A percentile compares a stretch with the other conserved stretches of the same genome.
Evolutionary conservation across 139 green algal genomes (phyloP).

Genomic region (Chlamydomonas schloesseri): DNA sequence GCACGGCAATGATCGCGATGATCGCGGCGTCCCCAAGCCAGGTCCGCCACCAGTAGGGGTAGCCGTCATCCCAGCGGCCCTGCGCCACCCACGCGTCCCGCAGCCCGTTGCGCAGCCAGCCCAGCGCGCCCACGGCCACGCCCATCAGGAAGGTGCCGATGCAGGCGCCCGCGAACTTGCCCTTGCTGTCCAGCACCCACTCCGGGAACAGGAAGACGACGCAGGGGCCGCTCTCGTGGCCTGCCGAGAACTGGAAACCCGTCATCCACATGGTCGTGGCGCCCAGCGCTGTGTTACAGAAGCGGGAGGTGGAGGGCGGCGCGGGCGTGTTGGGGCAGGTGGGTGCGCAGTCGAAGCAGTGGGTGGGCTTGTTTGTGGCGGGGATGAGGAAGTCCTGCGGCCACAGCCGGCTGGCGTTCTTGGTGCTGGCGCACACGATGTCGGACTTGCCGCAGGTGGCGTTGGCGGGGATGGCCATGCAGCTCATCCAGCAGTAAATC

Average conservation of each 20-base stretch:
- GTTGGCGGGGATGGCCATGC: not conserved
- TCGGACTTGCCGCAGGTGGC: conserved; percentile 11
- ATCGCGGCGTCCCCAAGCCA: not conserved
- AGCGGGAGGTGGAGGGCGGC: conserved; percentile 18
- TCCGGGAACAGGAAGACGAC: conserved; percentile 50
- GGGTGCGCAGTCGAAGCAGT: conserved; percentile 44
- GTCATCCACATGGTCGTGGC: conserved; percentile 57
- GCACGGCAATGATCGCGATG: not conserved
- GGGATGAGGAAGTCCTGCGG: conserved; percentile 34
- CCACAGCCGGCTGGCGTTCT: conserved; percentile 30
- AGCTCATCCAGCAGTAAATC: conserved; percentile 51
- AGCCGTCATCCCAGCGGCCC: not conserved
- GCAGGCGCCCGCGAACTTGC: conserved; percentile 53
- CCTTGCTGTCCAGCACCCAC: conserved; percentile 42
- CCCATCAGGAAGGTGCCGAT: conserved; percentile 53
- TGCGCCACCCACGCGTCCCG: not conserved
- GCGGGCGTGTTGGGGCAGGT: not conserved
- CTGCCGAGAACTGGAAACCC: conserved; percentile 37
- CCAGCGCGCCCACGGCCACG: not conserved
- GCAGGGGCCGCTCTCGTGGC: conserved; percentile 18
- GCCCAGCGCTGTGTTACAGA: conserved; percentile 50
- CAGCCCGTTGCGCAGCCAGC: not conserved
- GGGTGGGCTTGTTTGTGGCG: not conserved
- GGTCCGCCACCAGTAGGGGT: not conserved
- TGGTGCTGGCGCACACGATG: not conserved